Evolutionary conservation across 345 rosid species (phyloP).

Genomic region (Linum trigynum): DNA sequence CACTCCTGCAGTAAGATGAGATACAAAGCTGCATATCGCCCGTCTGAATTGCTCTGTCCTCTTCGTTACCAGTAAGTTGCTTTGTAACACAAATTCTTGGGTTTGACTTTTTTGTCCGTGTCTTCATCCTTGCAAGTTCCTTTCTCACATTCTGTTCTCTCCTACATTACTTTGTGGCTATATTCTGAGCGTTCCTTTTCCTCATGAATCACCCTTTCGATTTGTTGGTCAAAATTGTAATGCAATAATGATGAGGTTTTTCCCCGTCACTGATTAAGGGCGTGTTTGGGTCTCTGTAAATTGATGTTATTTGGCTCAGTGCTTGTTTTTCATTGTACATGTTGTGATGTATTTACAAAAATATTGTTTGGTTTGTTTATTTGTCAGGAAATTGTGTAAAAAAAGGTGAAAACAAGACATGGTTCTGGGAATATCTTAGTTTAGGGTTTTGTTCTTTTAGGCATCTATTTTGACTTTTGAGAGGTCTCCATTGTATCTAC

Average conservation of each 20-base stretch:
- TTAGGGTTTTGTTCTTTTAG: too few species aligned
- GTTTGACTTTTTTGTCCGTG: not conserved
- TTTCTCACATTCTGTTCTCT: not conserved
- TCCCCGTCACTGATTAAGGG: not conserved
- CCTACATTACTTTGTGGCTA: not conserved
- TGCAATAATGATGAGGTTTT: not conserved
- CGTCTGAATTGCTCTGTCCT: conserved; percentile 95
- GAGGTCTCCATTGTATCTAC: too few species aligned
- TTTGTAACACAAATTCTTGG: conserved; percentile 8
- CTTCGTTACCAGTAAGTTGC: conserved; percentile 73
- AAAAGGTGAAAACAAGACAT: too few species aligned
- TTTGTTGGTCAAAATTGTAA: not conserved
- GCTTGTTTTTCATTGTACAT: too few species aligned
- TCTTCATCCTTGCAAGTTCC: not conserved
- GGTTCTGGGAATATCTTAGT: too few species aligned
- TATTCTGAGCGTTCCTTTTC: not conserved
- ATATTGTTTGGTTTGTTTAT: too few species aligned
- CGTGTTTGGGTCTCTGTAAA: not conserved
- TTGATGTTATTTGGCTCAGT: too few species aligned
- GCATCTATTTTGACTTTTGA: too few species aligned
- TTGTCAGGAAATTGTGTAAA: too few species aligned
- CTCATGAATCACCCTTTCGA: not conserved
- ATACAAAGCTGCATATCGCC: conserved; percentile 89
- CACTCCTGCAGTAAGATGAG: conserved; percentile 97
- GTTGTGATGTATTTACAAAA: too few species aligned